A percentile compares a stretch with the other conserved stretches of the same genome.
These are phyloP conservation scores for Ophiostoma sp. DNA, from an alignment of 2,329 filamentous ascomycete genomes.

Conservation along the genomic window DNA sequence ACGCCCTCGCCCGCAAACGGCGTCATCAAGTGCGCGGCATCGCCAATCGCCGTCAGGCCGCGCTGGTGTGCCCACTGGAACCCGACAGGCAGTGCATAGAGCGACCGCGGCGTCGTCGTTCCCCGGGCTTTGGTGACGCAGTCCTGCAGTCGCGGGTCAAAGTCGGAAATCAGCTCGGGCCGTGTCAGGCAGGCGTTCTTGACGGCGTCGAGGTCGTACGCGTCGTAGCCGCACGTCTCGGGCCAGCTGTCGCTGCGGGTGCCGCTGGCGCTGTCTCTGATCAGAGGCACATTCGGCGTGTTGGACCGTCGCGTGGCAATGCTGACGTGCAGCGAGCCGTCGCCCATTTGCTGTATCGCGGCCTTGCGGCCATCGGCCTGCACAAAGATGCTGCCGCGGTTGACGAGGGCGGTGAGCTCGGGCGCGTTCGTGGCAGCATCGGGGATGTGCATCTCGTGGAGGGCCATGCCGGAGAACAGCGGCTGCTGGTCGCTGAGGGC, in stretches of 20 bases:
- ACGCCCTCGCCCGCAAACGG: slow-evolving; percentile 56
- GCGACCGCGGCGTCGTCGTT: slow-evolving; percentile 37
- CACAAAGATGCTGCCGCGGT: slow-evolving; percentile 44
- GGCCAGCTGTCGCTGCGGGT: not conserved
- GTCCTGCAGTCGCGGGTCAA: slow-evolving; percentile 39
- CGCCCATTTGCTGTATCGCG: slow-evolving; percentile 43
- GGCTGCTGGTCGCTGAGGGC: slow-evolving; percentile 38
- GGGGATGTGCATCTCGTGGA: slow-evolving; percentile 40
- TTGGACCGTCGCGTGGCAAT: slow-evolving; percentile 36
- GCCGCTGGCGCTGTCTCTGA: not conserved
- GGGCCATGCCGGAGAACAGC: slow-evolving; percentile 42
- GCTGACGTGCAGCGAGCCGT: slow-evolving; percentile 40
- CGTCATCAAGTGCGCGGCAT: slow-evolving; percentile 56
- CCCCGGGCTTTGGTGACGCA: slow-evolving; percentile 40
- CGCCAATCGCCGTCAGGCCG: slow-evolving; percentile 52
- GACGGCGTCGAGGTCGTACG: not conserved
- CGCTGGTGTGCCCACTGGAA: slow-evolving; percentile 42
- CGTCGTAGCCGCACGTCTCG: slow-evolving; percentile 3
- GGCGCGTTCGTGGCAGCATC: slow-evolving; percentile 40
- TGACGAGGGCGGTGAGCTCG: slow-evolving; percentile 41
- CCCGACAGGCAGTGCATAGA: slow-evolving; percentile 51
- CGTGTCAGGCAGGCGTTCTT: slow-evolving; percentile 31
- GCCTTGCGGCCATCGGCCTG: slow-evolving; percentile 40
- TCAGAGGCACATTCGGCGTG: not conserved
- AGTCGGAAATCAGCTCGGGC: slow-evolving; percentile 36